Evolutionary conservation across 2,329 filamentous ascomycete species (phyloP).

Genomic region (Neurospora sp.): DNA sequence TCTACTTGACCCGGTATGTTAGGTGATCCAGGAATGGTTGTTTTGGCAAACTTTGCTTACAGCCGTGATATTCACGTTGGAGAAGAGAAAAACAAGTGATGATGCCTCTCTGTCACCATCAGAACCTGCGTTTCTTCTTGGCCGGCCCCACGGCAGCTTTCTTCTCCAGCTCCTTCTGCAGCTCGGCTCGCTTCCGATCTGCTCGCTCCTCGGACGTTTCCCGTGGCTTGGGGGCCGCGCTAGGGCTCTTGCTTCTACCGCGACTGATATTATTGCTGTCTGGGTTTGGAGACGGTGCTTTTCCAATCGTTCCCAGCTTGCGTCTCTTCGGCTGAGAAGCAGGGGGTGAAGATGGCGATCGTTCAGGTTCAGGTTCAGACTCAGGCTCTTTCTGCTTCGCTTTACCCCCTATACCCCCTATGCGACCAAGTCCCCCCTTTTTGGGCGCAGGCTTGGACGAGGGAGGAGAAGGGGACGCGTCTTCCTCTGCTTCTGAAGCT

Average conservation of each 20-base stretch:
- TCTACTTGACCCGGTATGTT: background rate
- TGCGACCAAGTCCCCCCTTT: conserved; percentile 30
- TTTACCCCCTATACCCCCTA: conserved; percentile 27
- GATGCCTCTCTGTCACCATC: conserved; percentile 1
- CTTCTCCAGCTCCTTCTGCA: conserved; percentile 39
- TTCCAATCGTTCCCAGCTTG: conserved; percentile 20
- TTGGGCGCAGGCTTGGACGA: conserved; percentile 18
- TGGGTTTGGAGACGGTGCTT: conserved; percentile 2
- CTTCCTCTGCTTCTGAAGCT: conserved; percentile 33
- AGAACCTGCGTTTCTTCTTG: conserved; percentile 50
- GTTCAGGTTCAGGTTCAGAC: conserved; percentile 16
- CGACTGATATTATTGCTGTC: background rate
- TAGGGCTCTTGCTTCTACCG: conserved; percentile 18
- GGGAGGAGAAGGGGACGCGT: conserved; percentile 16
- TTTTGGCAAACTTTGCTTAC: background rate
- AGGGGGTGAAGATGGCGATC: conserved; percentile 7
- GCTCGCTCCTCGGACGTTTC: conserved; percentile 38
- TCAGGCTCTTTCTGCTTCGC: conserved; percentile 8
- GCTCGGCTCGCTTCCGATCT: conserved; percentile 40
- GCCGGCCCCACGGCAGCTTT: conserved; percentile 39
- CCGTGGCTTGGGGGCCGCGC: conserved; percentile 18
- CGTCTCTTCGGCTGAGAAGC: conserved; percentile 8
- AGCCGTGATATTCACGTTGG: background rate
- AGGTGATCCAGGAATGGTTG: background rate
- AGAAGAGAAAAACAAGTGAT: background rate